These are phyloP conservation scores for Cardamine chenopodiifolia DNA, from an alignment of 345 rosid species.

Conservation along the genomic window DNA sequence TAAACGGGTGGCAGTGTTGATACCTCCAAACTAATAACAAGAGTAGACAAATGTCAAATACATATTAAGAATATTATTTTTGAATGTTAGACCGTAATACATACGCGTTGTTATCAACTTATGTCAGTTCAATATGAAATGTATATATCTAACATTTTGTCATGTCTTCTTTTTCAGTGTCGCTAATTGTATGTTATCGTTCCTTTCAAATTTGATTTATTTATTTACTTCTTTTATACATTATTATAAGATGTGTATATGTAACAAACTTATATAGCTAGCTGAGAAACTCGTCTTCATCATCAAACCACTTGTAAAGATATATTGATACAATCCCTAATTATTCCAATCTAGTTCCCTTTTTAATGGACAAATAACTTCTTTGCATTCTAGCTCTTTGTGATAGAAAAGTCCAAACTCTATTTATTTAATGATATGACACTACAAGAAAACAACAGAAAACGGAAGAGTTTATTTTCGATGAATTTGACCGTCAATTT, in stretches of 20 bases:
- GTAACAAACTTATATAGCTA: background rate
- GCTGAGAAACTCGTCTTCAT: background rate
- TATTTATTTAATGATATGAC: background rate
- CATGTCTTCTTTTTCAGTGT: background rate
- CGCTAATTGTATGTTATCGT: background rate
- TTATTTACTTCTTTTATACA: background rate
- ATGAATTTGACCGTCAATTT: too few relatives aligned
- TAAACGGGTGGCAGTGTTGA: constrained; percentile 14
- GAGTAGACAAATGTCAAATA: constrained; percentile 17
- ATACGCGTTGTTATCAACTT: constrained; percentile 28
- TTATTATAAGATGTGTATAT: background rate
- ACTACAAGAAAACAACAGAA: too few relatives aligned
- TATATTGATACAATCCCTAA: background rate
- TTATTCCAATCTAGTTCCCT: background rate
- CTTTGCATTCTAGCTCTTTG: constrained; percentile 19
- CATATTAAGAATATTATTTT: background rate
- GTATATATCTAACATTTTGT: constrained; percentile 2
- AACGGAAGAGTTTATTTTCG: too few relatives aligned
- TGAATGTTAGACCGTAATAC: background rate
- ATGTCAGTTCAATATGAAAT: constrained; percentile 3
- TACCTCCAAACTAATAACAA: constrained; percentile 20
- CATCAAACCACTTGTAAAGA: background rate
- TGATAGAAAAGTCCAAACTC: background rate
- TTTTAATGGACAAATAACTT: background rate
- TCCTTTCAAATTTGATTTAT: background rate